Conservation (phyloP, 768 basidiomycete species). For the Suillus subalutaceus region DNA sequence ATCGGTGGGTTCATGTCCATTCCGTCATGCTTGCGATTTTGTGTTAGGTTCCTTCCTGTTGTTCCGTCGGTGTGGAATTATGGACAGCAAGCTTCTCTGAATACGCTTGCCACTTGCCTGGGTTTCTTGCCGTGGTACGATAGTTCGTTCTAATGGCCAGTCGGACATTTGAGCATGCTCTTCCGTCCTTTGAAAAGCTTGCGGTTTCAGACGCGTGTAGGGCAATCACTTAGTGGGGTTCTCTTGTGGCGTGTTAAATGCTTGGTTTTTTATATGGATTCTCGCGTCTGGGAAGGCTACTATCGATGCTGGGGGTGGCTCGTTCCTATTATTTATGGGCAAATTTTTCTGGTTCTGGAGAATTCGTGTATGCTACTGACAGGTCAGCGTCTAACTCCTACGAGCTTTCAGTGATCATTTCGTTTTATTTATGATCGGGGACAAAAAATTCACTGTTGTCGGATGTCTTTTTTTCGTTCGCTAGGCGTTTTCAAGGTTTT, state of each 20-base stretch:
- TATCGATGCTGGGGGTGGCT: neutral
- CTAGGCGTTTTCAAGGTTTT: neutral
- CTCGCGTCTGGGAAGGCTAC: too few species aligned
- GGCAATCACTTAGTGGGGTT: neutral
- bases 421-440: neutral
- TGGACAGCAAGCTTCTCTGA: neutral
- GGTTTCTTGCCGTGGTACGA: neutral
- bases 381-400: neutral
- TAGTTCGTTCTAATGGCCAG: neutral
- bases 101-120: neutral
- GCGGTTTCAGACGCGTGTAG: too few species aligned
- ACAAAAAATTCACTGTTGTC: neutral
- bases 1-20: conserved; percentile 44
- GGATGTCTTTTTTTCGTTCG: neutral
- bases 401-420: neutral
- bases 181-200: too few species aligned
- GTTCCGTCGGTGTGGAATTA: neutral
- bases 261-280: neutral
- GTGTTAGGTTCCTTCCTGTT: neutral
- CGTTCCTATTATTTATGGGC: neutral
- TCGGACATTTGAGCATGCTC: neutral
- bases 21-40: neutral
- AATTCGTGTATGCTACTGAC: neutral
- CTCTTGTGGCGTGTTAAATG: neutral
- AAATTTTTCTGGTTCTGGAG: neutral